Evolutionary conservation across 2,329 filamentous ascomycete genomes (phyloP), one percentile per base, ranked within the genome.

Genomic region (Remersonia thermophila): DNA sequence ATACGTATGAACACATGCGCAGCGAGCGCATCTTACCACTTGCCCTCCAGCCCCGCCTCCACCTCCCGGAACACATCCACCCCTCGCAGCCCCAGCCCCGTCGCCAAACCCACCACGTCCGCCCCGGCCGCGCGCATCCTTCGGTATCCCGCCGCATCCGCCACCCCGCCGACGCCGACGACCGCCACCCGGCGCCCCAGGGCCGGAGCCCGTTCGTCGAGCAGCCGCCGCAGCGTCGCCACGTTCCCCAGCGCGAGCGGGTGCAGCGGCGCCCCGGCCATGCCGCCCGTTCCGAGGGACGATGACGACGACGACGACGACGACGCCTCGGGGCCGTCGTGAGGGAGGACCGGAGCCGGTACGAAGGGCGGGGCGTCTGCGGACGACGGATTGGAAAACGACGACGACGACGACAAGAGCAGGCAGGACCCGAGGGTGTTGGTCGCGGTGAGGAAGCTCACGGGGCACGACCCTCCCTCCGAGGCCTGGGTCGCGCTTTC

Each of bases 201-300:
- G 27, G 47, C 46, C 1, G 37, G 55, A 40, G n/a, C 20, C 0
- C 60, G 49, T 25, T 58, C 55, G 45, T 78, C 71, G 12, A 87
- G 54, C 57, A 81, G 52, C 14, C 52, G 55, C 14, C 76, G 58
- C n/a, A 89, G 65, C 1, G 71, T 77, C n/a, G 63, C 63, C 23
- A 87, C 82, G 47, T 87, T 89, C 0, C 83, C 83, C 20, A 89
- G 55, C 0, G 81, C 77, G 1, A 89, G 59, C 0, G 80, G 76
- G 55, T 87, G 83, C 30, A 89, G 57, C 13, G 80, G 69, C 9
- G 78, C 67, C 0, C 83, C 83, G 0, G 79, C 82, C 58, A 87
- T 64, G 0, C 82, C 83, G 0, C 82, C 83, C 3, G 83, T 63
- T 0, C n/a, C n/a, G 80, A 0, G 54, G 58, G 3, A 61, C 65